These are phyloP conservation scores for Stromatinia cepivora DNA, from an alignment of 2,329 filamentous ascomycete genomes.

Conservation along the genomic window DNA sequence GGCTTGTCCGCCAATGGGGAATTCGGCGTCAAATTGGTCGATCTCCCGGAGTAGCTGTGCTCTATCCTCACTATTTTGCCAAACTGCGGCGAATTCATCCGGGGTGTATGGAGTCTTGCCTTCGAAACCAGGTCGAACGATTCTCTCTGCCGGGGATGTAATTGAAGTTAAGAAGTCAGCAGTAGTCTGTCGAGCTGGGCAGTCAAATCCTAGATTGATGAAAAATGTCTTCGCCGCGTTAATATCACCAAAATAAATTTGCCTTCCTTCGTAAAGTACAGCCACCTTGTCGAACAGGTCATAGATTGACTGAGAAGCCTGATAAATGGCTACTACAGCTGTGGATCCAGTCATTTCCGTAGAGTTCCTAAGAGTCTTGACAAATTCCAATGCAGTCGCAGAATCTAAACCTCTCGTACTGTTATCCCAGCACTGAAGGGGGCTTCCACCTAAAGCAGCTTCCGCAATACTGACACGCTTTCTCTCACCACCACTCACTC, in stretches of 20 bases:
- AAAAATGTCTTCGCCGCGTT: conserved; percentile 69
- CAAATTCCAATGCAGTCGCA: conserved; percentile 72
- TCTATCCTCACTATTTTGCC: conserved; percentile 49
- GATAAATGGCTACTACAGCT: conserved; percentile 69
- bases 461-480: conserved; percentile 84
- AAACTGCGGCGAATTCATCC: conserved; percentile 55
- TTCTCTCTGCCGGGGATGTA: conserved; percentile 60
- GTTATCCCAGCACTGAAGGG: conserved; percentile 74
- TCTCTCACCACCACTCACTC: conserved; percentile 68
- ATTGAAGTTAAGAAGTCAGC: conserved; percentile 77
- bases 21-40: conserved; percentile 51
- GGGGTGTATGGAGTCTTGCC: conserved; percentile 55
- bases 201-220: conserved; percentile 68
- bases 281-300: conserved; percentile 66
- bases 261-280: conserved; percentile 66
- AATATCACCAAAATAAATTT: conserved; percentile 69
- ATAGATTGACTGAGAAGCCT: conserved; percentile 68
- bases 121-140: conserved; percentile 57
- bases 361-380: conserved; percentile 62
- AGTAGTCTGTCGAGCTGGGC: conserved; percentile 56
- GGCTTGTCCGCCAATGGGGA: conserved; percentile 38
- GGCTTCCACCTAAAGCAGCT: conserved; percentile 61
- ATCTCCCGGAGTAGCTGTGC: conserved; percentile 50
- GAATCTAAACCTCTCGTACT: conserved; percentile 73
- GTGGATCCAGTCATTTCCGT: conserved; percentile 64